Evolutionary conservation across 1,284 basidiomycete genomes (phyloP).

Genomic region (Puccinia coronata): DNA sequence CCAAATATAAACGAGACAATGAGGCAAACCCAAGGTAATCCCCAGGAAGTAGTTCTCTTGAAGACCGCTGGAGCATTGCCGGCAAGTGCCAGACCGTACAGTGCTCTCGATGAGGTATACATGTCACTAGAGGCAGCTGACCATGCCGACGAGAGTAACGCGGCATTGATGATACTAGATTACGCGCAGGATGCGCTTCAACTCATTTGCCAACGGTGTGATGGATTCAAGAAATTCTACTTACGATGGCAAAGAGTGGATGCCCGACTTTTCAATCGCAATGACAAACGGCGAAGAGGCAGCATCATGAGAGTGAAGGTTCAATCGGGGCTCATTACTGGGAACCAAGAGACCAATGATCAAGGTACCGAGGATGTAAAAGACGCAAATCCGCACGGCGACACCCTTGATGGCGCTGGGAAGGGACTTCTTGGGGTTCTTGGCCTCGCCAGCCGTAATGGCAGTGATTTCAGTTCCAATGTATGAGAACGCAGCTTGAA

Average conservation of each 20-base stretch:
- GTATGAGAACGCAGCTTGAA: conserved; percentile 57
- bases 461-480: conserved; percentile 59
- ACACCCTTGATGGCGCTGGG: conserved; percentile 62
- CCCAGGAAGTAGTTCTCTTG: conserved; percentile 67
- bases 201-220: too few relatives aligned
- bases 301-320: conserved; percentile 66
- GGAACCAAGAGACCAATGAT: conserved; percentile 78
- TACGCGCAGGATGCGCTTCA: not conserved
- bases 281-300: conserved; percentile 80
- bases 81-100: conserved; percentile 73
- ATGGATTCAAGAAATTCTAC: not conserved
- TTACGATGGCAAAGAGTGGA: conserved; percentile 39
- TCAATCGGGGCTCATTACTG: conserved; percentile 66
- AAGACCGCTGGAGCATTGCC: conserved; percentile 79
- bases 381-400: conserved; percentile 69
- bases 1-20: conserved; percentile 69
- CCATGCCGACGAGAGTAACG: conserved; percentile 79
- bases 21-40: conserved; percentile 75
- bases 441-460: conserved; percentile 60
- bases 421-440: conserved; percentile 58
- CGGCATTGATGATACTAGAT: conserved; percentile 72
- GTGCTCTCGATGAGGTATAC: conserved; percentile 69
- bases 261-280: conserved; percentile 59
- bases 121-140: conserved; percentile 81
- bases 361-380: conserved; percentile 61